Evolutionary conservation across 768 basidiomycete species (phyloP).

Genomic region (Rhodosporidiobolus sp.): DNA sequence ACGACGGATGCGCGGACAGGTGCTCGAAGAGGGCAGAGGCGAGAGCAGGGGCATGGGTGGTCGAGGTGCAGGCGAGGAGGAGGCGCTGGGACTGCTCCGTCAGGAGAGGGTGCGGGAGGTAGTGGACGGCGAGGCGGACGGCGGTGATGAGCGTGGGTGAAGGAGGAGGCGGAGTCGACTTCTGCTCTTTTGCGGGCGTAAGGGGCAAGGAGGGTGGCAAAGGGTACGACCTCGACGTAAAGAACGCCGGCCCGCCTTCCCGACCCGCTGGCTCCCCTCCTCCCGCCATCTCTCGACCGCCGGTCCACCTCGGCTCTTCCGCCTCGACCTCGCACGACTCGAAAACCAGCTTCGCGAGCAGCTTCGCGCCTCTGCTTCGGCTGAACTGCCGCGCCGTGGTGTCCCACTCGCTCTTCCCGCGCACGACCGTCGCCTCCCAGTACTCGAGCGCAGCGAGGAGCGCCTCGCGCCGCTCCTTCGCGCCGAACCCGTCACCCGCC

Average conservation of each 20-base stretch:
- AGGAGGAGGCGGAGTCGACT: neutral
- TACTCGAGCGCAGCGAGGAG: neutral
- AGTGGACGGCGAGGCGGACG: neutral
- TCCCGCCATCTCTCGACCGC: neutral
- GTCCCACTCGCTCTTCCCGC: conserved; percentile 9
- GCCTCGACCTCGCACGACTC: conserved; percentile 6
- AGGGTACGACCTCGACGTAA: no score
- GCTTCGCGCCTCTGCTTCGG: neutral
- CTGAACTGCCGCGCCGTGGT: neutral
- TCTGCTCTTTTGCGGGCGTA: neutral
- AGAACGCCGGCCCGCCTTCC: no score
- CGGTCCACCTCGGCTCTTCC: neutral
- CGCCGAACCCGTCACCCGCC: neutral
- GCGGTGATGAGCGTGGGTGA: conserved; percentile 2
- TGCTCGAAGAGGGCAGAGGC: conserved; percentile 14
- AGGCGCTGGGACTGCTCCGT: conserved; percentile 6
- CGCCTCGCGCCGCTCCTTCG: neutral
- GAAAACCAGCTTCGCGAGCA: conserved; percentile 7
- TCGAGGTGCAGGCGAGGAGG: conserved; percentile 19
- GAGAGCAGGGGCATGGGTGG: neutral
- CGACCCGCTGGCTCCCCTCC: no score
- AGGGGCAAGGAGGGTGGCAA: neutral
- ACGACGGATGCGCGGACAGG: neutral
- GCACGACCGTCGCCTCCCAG: conserved; percentile 14
- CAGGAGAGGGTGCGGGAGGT: conserved; percentile 13